Evolutionary conservation across 2,329 filamentous ascomycete species (phyloP), one percentile per base, ranked within the genome.

Genomic region (Sclerotinia spermophila): DNA sequence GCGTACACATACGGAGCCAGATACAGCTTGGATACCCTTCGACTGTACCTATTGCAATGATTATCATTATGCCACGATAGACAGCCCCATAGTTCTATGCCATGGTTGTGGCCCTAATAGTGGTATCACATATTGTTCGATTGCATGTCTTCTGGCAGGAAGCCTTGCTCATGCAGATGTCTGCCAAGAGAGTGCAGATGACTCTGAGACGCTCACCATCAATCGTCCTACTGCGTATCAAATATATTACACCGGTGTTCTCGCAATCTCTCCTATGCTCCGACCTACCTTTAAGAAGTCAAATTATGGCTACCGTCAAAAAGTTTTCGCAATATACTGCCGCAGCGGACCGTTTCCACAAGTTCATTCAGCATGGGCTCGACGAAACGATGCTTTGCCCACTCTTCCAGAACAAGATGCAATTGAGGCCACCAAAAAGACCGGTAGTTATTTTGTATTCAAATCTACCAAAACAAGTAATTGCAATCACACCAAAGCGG

Each of bases 401-500:
- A 35, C 69, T 24, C 7, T 53, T 27, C 19, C 58, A n/a, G 58
- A 51, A 10, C 40, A 73, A 51, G 68, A 71, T 42, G 17, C 67
- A 19, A 30, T 61, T 21, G 72, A 76, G 51, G 42, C 33, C 3
- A 38, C 45, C 2, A 74, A 75, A 44, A 61, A 38, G 53, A 74
- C 72, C 24, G 77, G 77, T 2, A 72, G 75, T n/a, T 78, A 78
- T 48, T 73, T 74, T 38, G 70, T 78, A 30, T 78, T 78, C 69
- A 73, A 73, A 69, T 77, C 76, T 27, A 44, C 65, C 33, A 38
- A 66, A 17, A 72, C 66, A 58, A 66, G 67, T 45, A 45, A 35
- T 35, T 68, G 56, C 33, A 38, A n/a, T 45, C 67, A 58, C n/a
- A 69, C 64, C 38, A 73, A 72, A 38, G 70, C 70, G 7, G 56